Evolutionary conservation across 257 asterid genomes (phyloP), one percentile per base, ranked within the genome.

Genomic region (Solanum ossicruentum): DNA sequence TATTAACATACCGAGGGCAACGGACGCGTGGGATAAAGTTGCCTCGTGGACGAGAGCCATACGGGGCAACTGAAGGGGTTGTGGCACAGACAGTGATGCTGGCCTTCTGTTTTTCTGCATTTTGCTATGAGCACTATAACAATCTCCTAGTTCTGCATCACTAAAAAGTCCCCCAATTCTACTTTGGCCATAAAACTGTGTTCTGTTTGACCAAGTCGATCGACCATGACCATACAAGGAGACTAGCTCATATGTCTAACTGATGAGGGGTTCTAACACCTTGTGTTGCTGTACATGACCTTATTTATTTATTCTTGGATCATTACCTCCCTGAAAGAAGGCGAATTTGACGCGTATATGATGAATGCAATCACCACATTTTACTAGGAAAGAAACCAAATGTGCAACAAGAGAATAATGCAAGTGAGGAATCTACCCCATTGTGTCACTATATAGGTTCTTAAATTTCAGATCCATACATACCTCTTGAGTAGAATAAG

Each of bases 21-120:
- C 54, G 23, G 88, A 58, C 54, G 93, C 47, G 9, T 83, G 90
- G 73, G 89, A 83, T 43, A 82, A 47, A 72, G 89, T 47, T 6
- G 91, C 88, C 90, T 88, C 91, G 60, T 81, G 93, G n/a, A 90
- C 56, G 67, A 90, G 87, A 87, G 97, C 90, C 60, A 90, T 89
- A 86, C 90, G 91, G 82, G 95, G 95, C 86, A 20, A 91, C 26
- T 9, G 91, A 87, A 8, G 97, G 89, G 83, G 94, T 80, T n/a
- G 96, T 56, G 83, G 93, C 83, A 92, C 90, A 88, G 60, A 94
- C 93, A 12, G 93, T 89, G 92, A 93, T 84, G 85, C 94, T 88
- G 85, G 97, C 97, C 54, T 70, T 70, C 78, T 41, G 54, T 70
- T 18, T 39, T n/a, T 4, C 28, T 70, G 54, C 54, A 70, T 70